A percentile compares a stretch with the other conserved stretches of the same genome.
Evolutionary conservation across 176 grass and related monocot genomes (phyloP).

Genomic region (Paspalum notatum): DNA sequence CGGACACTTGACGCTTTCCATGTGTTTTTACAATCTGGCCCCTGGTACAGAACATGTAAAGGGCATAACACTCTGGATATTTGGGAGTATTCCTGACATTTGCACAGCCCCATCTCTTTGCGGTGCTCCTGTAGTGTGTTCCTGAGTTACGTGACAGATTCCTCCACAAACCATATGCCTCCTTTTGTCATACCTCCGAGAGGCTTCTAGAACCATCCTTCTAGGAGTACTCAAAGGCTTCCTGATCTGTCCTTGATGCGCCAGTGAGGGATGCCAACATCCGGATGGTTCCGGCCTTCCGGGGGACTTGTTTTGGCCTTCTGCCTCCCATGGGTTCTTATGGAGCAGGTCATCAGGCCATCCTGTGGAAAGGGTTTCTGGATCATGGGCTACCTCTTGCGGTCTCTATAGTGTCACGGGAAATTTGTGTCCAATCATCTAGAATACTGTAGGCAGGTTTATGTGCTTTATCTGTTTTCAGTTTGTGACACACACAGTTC

Average conservation of each 20-base stretch:
- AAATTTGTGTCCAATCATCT: conserved; percentile 22
- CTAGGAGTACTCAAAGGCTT: neutral
- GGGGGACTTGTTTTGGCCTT: neutral
- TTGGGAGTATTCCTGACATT: neutral
- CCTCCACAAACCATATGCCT: neutral
- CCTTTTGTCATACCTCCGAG: neutral
- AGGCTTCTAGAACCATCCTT: neutral
- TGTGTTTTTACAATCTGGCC: neutral
- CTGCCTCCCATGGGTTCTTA: neutral
- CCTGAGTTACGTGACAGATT: neutral
- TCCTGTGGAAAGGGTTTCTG: neutral
- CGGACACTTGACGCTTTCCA: neutral
- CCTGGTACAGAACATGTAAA: neutral
- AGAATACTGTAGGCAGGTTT: conserved; percentile 10
- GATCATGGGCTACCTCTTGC: neutral
- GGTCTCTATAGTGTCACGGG: no score
- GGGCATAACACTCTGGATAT: neutral
- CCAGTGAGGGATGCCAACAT: neutral
- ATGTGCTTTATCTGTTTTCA: conserved; percentile 25
- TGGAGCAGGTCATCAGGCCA: neutral
- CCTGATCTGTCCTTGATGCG: neutral
- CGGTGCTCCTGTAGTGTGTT: neutral
- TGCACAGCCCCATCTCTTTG: neutral
- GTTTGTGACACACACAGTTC: neutral
- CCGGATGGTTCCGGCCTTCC: neutral